Base-by-base conservation (phyloP, 73 alveolate genomes). In the Uronychia setigera region DNA sequence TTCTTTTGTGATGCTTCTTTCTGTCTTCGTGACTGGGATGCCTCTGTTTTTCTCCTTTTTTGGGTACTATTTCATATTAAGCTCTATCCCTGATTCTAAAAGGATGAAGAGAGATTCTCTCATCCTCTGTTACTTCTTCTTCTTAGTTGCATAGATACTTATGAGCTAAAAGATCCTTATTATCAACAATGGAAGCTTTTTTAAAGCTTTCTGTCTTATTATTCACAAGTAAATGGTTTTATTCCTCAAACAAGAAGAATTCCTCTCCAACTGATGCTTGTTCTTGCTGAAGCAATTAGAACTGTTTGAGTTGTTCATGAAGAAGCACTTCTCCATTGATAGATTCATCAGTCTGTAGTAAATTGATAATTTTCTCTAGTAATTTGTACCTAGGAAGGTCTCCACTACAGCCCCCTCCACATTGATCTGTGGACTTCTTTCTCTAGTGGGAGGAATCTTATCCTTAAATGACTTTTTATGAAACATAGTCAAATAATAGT, bases 251-350 rank as follows among this genome's bases (percentile, higher is more conserved):
- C n/a, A 46, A 19, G 19, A 46, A 46, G 67, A 46, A 46, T 19
- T 46, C 67, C 19, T 78, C 85, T 1, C 29, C 74, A 78, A 78
- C 31, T 1, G 89, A 32, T 0, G 33, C 77, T 58, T 83, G 75
- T 26, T 83, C 58, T 1, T 57, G 58, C 78, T 83, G 83, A 27
- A 83, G 83, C 33, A 59, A 26, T 13, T 83, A 83, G 35, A 83
- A 83, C 78, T 83, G 77, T 32, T 83, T 83, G 83, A 83, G 83
- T 58, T 83, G 89, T 34, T 83, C 89, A 32, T 59, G 26, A n/a
- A 83, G 76, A 0, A 83, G 77, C n/a, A 81, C 81, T 1, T 81
- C 77, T 31, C 29, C 31, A 46, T 81, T 81, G 13, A 81, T 60
- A 25, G 29, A 30, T n/a, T 26, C 30, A 14, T 81, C 88, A 19